Base-by-base conservation (phyloP, 352 stramenopile species). In the Aphanomyces invadans region DNA sequence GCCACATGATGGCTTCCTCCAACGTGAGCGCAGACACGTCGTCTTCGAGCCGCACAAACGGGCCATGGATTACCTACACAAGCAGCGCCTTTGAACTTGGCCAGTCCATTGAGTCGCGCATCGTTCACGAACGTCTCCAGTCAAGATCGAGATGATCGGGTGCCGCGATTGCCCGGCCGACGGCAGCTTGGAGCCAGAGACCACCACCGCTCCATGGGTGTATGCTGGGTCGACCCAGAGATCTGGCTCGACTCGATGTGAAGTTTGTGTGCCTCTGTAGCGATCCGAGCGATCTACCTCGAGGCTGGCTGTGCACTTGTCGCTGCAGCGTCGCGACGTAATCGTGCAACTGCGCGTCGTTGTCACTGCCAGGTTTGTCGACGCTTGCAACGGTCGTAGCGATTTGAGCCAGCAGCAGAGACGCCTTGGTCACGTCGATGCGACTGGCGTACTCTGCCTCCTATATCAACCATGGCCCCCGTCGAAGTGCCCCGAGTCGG, bases 1-100 rank as follows among this genome's bases (percentile, higher is more conserved):
- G 25, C 60, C 60, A 67, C 60, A 67, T 67, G 49, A 67, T 67
- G 28, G 60, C 60, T 42, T 67, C 60, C 12, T 67, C 60, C 31
- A 67, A 31, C 32, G 42, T 57, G n/a, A 67, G 28, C 5, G 60
- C 60, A 10, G 60, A 67, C 19, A 67, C 60, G 5, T 67, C 60
- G 38, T 67, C 60, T 46, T 67, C 60, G 7, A 67, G 60, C 26
- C 48, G 48, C 7, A 67, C 42, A 11, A 48, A 48, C 32, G 60
- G 60, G 15, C 60, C 60, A 28, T 67, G 60, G 33, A 67, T 57
- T 4, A 65, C 39, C 59, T 65, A 31, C 21, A 21, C 57, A 21
- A 11, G 4, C 29, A 42, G 15, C 36, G 5, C 19, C 15, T 55
- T 15, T 7, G 48, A 55, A 5, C 48, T n/a, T n/a, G n/a, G n/a